Conservation (phyloP, 768 basidiomycete species). For the Exidia glandulosa region DNA sequence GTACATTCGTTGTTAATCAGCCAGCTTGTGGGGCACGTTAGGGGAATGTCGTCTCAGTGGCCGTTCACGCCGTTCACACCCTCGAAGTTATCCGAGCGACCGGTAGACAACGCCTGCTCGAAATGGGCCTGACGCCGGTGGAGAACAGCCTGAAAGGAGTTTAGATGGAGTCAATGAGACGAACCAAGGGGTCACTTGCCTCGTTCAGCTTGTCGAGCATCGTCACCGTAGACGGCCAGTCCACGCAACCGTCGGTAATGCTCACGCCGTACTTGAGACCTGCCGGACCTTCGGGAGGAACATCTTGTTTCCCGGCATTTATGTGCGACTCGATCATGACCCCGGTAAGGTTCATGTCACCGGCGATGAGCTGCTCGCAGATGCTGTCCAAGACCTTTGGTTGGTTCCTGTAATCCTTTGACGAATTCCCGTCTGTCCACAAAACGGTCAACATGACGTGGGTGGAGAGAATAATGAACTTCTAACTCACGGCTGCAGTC, state of each 20-base stretch:
- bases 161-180: too few species aligned
- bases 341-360: constrained; percentile 60
- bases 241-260: constrained; percentile 88
- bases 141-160: too few species aligned
- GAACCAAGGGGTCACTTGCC: constrained; percentile 16
- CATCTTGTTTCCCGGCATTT: constrained; percentile 82
- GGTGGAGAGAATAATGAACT: constrained; percentile 3
- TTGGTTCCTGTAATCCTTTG: constrained; percentile 90
- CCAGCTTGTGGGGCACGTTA: too few species aligned
- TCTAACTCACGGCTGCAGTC: constrained; percentile 64
- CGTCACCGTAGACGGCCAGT: constrained; percentile 66
- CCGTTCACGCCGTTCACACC: too few species aligned
- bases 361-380: constrained; percentile 61
- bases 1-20: too few species aligned
- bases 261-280: constrained; percentile 70
- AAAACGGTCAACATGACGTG: constrained; percentile 8
- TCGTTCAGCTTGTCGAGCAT: constrained; percentile 68
- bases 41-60: too few species aligned
- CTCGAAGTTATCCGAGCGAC: too few species aligned
- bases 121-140: too few species aligned
- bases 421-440: constrained; percentile 81
- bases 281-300: constrained; percentile 59
- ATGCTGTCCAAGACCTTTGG: constrained; percentile 65
- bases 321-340: constrained; percentile 98
- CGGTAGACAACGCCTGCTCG: too few species aligned